These are phyloP conservation scores for Amanita rimosa DNA, from an alignment of 768 basidiomycete genomes.

Conservation along the genomic window DNA sequence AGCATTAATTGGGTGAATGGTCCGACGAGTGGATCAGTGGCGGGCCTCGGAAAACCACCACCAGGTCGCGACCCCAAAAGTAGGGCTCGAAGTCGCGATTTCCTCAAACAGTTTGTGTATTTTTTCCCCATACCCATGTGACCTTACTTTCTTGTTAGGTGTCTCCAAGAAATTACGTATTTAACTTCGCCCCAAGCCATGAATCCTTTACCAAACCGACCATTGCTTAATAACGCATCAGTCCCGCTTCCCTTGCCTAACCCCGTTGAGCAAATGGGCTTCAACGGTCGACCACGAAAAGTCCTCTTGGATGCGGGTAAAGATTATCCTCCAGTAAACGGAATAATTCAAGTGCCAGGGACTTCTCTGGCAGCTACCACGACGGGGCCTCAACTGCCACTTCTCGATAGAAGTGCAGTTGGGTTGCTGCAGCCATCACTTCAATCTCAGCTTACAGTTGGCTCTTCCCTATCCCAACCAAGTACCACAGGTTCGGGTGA, in stretches of 20 bases:
- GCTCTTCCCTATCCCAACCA: slow-evolving; percentile 21
- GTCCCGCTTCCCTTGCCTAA: slow-evolving; percentile 60
- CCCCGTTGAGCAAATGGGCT: slow-evolving; percentile 63
- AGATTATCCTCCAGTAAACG: slow-evolving; percentile 58
- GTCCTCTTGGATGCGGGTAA: slow-evolving; percentile 65
- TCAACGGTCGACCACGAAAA: slow-evolving; percentile 75
- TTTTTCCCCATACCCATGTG: not conserved
- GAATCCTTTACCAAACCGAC: slow-evolving; percentile 90
- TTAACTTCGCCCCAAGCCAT: slow-evolving; percentile 94
- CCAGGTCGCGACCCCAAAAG: slow-evolving; percentile 92
- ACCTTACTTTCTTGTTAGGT: slow-evolving; percentile 32
- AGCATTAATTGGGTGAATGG: slow-evolving; percentile 36
- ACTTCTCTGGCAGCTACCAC: slow-evolving; percentile 38
- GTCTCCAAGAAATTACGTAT: slow-evolving; percentile 96
- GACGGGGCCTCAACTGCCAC: slow-evolving; percentile 26
- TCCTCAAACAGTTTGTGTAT: slow-evolving; percentile 81
- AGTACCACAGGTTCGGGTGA: slow-evolving; percentile 17
- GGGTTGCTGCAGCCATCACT: slow-evolving; percentile 31
- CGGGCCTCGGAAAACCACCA: slow-evolving; percentile 56
- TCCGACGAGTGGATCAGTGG: slow-evolving; percentile 29
- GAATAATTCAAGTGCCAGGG: slow-evolving; percentile 41
- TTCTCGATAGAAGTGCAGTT: slow-evolving; percentile 35
- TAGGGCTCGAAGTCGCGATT: slow-evolving; percentile 88
- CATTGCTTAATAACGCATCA: slow-evolving; percentile 55
- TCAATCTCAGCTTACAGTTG: slow-evolving; percentile 21